These are phyloP conservation scores for Lepraria neglecta DNA, from an alignment of 495 filamentous ascomycete species.

Conservation along the genomic window DNA sequence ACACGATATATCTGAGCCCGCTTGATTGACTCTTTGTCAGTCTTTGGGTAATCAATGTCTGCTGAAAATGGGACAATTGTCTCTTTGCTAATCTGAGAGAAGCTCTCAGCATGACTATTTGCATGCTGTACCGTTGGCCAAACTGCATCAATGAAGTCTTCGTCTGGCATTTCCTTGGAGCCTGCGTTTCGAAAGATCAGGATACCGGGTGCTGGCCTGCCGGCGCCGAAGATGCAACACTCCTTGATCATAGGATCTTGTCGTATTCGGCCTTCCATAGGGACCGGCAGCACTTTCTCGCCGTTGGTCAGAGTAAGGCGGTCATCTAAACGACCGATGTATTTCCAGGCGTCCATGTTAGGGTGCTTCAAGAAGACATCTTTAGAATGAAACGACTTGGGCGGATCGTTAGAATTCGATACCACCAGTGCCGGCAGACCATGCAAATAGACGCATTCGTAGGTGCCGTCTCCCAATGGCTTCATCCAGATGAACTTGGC, in stretches of 20 bases:
- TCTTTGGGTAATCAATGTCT: conserved; percentile 42
- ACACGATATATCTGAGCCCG: conserved; percentile 46
- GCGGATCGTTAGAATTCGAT: conserved; percentile 48
- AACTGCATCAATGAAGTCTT: conserved; percentile 41
- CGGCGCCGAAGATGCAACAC: conserved; percentile 53
- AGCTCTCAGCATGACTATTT: conserved; percentile 46
- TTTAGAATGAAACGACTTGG: conserved; percentile 48
- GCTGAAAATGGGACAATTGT: conserved; percentile 44
- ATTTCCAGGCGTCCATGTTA: conserved; percentile 58
- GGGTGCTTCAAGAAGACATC: conserved; percentile 62
- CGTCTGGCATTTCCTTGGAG: conserved; percentile 32
- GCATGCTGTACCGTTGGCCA: conserved; percentile 45
- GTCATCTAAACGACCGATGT: conserved; percentile 56
- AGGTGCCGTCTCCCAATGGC: conserved; percentile 39
- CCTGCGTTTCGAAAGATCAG: conserved; percentile 44
- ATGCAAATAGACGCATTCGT: conserved; percentile 48
- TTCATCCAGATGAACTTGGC: conserved; percentile 46
- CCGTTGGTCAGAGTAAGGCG: conserved; percentile 59
- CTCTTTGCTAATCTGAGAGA: conserved; percentile 51
- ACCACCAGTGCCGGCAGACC: conserved; percentile 46
- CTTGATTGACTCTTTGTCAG: conserved; percentile 53
- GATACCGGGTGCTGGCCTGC: conserved; percentile 45
- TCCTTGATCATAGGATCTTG: conserved; percentile 47
- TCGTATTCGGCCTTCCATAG: conserved; percentile 53
- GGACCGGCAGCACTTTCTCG: conserved; percentile 62